Evolutionary conservation across 2,329 filamentous ascomycete species (phyloP).

Genomic region (Emergomyces orientalis): DNA sequence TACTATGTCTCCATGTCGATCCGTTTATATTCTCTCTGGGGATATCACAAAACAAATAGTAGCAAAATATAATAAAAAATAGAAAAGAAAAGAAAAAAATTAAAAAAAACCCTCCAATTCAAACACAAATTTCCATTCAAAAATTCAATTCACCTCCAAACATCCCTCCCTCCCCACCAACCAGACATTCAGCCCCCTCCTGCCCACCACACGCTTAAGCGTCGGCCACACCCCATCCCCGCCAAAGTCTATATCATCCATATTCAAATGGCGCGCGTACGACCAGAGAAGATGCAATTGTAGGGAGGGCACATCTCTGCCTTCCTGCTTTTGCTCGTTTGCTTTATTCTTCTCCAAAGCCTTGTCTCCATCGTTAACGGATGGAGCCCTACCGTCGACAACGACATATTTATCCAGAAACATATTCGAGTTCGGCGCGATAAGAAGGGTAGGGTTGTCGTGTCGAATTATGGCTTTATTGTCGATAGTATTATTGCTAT

Average conservation of each 20-base stretch:
- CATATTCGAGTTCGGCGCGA: constrained; percentile 38
- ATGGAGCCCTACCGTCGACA: background rate
- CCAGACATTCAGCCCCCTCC: constrained; percentile 43
- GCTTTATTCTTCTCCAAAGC: too few relatives aligned
- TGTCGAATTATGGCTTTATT: constrained; percentile 11
- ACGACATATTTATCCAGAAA: constrained; percentile 33
- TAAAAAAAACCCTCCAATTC: background rate
- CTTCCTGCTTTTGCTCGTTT: background rate
- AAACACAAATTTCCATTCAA: background rate
- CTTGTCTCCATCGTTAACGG: background rate
- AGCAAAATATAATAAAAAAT: background rate
- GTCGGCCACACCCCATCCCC: constrained; percentile 41
- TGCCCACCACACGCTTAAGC: constrained; percentile 38
- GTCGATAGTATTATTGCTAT: background rate
- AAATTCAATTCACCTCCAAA: constrained; percentile 10
- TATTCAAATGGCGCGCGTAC: constrained; percentile 40
- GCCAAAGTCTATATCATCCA: constrained; percentile 45
- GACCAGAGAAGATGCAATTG: constrained; percentile 35
- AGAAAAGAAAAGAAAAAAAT: background rate
- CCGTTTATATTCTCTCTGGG: background rate
- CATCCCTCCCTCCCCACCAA: constrained; percentile 24
- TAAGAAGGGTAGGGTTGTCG: constrained; percentile 29
- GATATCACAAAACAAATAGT: background rate
- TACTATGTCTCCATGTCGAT: too few relatives aligned
- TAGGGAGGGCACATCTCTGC: constrained; percentile 2